Evolutionary conservation across 345 rosid species (phyloP).

Genomic region (Viola odorata): DNA sequence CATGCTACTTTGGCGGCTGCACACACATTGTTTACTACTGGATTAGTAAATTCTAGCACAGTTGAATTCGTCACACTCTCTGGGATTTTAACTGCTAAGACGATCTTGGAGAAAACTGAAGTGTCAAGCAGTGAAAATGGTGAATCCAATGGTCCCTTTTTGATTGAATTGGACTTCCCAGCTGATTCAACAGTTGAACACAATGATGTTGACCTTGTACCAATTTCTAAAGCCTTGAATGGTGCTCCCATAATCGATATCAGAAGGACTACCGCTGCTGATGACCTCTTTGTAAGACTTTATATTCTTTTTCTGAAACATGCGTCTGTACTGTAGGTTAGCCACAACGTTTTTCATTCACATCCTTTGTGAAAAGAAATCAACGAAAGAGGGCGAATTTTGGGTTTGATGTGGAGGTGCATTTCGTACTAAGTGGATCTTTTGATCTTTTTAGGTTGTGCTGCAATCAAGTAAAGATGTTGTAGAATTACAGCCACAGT

Average conservation of each 20-base stretch:
- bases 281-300: constrained; percentile 45
- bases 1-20: constrained; percentile 90
- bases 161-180: constrained; percentile 60
- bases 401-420: too few species aligned
- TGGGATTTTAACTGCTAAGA: constrained; percentile 61
- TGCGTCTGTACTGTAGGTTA: too few species aligned
- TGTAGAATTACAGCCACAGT: constrained; percentile 38
- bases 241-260: constrained; percentile 48
- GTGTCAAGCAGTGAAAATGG: constrained; percentile 22
- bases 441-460: constrained; percentile 54
- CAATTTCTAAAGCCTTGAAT: constrained; percentile 44
- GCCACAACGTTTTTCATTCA: too few species aligned
- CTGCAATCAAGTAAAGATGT: constrained; percentile 61
- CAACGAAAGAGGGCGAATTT: too few species aligned
- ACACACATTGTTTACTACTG: constrained; percentile 50
- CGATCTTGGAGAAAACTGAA: constrained; percentile 22
- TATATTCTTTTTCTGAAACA: neutral
- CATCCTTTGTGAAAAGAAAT: too few species aligned
- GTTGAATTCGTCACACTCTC: constrained; percentile 68
- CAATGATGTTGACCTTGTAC: constrained; percentile 23
- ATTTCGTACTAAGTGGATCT: neutral
- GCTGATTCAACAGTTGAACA: constrained; percentile 26
- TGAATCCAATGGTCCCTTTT: constrained; percentile 27
- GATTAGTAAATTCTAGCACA: constrained; percentile 38
- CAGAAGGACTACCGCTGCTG: constrained; percentile 31